Evolutionary conservation across 805 yeast genomes (phyloP), one percentile per base, ranked within the genome.

Genomic region (Saturnispora gosingensis): DNA sequence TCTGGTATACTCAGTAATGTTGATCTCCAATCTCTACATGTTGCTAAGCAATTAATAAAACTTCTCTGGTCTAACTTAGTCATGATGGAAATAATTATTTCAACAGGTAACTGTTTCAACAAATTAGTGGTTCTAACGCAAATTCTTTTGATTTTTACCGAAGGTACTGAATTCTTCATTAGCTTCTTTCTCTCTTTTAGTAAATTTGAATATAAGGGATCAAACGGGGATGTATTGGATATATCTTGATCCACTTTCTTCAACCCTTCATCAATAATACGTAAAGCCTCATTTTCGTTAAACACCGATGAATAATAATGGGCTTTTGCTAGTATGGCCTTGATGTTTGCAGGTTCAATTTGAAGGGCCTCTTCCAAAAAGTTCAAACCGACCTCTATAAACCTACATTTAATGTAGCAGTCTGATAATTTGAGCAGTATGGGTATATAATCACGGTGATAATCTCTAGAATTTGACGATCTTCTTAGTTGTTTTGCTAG

Each of bases 21-120:
- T 20, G 43, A 15, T 46, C 58, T 48, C 58, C 55, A 53, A 30
- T 42, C 51, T 45, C 53, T 47, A n/a, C 56, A 53, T 15, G 53
- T 50, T 27, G 25, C n/a, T 27, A 53, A 35, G 13, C 52, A 36
- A 22, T 44, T 53, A 4, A 27, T 43, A 15, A 53, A 52, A 18
- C 39, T 45, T 24, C 20, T 27, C n/a, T 39, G 40, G 16, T 49
- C 49, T 27, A 55, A 43, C 1, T 43, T 24, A 13, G 28, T 32
- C 50, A 55, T 48, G 18, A 52, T 53, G 4, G 47, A 43, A 13
- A 36, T 11, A 2, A 53, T 28, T 20, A 56, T 27, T 48, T 56
- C 55, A 9, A 48, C 28, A 6, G 56, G 58, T 28, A 53, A 24
- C 5, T 45, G 45, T 28, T 51, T 48, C 16, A 49, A 38, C 18